Base-by-base conservation (phyloP, 495 filamentous ascomycete species). In the Aspergillus campestris region DNA sequence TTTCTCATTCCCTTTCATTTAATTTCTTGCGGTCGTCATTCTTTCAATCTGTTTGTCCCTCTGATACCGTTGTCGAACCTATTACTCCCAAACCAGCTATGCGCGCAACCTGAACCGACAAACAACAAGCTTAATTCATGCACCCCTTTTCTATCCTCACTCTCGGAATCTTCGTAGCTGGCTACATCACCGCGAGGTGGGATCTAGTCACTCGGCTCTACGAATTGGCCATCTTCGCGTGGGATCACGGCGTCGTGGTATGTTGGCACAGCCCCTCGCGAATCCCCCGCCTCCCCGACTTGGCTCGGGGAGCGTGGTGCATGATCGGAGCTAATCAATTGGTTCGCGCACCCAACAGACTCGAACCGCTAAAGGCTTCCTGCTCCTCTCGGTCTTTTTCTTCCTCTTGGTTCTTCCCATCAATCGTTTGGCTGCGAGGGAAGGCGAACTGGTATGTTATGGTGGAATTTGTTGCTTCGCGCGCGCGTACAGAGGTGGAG, bases 151-250 rank as follows among this genome's bases (percentile, higher is more conserved):
- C 89, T 55, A 71, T 87, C 63, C 77, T 95, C 67, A 90, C 89
- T 46, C 81, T 94, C 69, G 89, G 84, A 62, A 95, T 99, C 75
- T 99, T 99, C 71, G 82, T 97, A 74, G 91, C 92, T 69, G 92
- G 92, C 67, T 99, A 99, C 75, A 96, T 88, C 63, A 96, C 94
- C 67, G 92, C 92, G 57, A 83, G 94, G 73, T 97, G 89, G 89
- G 90, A 96, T 66, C 81, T 99, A 42, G 89, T 96, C 52, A 95
- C 89, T 45, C 83, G 89, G 52, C 77, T 95, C 44, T 91, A 95
- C 82, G 90, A 97, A 66, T 77, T 99, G 56, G 86, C 87, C 42
- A 86, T 92, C 43, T 99, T 96, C 64, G 92, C 94, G 53, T 95
- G 89, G 90, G 87, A 94, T 65, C 87, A 95, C 87, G 89, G 90